Conservation (phyloP, 257 asterid species). For the Rubia yunnanensis region DNA sequence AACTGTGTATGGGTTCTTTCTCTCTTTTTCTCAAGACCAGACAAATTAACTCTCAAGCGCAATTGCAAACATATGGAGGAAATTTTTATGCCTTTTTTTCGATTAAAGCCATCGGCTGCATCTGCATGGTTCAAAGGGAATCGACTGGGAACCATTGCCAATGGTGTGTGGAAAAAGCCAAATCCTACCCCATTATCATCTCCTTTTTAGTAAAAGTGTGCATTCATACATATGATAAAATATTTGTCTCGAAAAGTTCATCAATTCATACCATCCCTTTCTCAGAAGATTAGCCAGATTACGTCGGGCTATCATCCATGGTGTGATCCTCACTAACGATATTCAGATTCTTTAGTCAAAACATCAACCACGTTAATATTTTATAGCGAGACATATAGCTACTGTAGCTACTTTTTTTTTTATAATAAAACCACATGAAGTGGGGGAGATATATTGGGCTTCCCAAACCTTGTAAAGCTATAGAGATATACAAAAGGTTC, state of each 20-base stretch:
- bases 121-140: not conserved
- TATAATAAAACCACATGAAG: too few relatives aligned
- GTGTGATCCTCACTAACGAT: not conserved
- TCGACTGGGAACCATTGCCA: not conserved
- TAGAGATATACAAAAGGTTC: too few relatives aligned
- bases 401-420: too few relatives aligned
- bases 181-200: not conserved
- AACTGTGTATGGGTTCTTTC: not conserved
- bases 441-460: too few relatives aligned
- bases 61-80: not conserved
- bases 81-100: not conserved
- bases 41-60: not conserved
- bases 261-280: not conserved
- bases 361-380: too few relatives aligned
- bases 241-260: not conserved
- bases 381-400: too few relatives aligned
- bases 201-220: not conserved
- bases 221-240: not conserved
- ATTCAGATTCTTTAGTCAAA: not conserved
- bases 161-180: not conserved
- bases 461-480: too few relatives aligned
- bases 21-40: not conserved
- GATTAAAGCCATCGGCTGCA: not conserved
- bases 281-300: slow-evolving; percentile 1
- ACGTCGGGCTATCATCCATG: not conserved